Evolutionary conservation across 371 early-diverging fungal species (phyloP), one percentile per base, ranked within the genome.

Genomic region (Entomophthora muscae): DNA sequence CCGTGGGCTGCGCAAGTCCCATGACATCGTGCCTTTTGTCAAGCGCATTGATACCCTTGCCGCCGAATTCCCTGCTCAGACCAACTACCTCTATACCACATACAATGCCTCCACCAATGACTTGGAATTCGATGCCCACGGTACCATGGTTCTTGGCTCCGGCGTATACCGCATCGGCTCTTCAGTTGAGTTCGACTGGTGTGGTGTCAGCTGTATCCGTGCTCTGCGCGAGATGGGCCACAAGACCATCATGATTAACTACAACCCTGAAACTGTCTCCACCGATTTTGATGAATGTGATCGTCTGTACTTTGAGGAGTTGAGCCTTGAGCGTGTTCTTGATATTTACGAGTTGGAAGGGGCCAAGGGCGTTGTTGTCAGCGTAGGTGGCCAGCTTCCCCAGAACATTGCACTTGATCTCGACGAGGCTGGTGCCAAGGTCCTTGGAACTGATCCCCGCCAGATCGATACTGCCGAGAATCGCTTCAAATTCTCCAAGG

Each of bases 131-230:
- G 81, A 85, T 52, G 93, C 92, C 69, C 76, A 85, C 63, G 94
- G 93, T 63, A 31, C 12, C 2, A 93, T 93, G 89, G 96, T 96
- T 5, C 75, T 96, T 17, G 96, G 96, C 31, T 88, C 89, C 0
- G 96, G 96, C 65, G 96, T 96, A 0, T 96, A 96, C 75, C 89
- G 96, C 68, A 96, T 96, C 64, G 96, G 96, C 57, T 87, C 88
- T 1, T 90, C 90, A 61, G 93, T 93, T n/a, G 95, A 96, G 73
- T 94, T 94, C 72, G 95, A 96, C 72, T 94, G 96, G 96, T 94
- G 96, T 71, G 93, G 87, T 24, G 95, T 94, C 24, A 83, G 89
- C 33, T 85, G 90, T 32, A 90, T 94, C 63, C 89, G 93, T 65
- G 86, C 91, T 17, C 78, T 96, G 59, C 87, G 93, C 52, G 76